Percentiles rank a stretch among this genome's conserved stretches.
phyloP scores from a whole-genome alignment of 1,284 basidiomycete species.

The Austroboletus novae-zelandiae region DNA sequence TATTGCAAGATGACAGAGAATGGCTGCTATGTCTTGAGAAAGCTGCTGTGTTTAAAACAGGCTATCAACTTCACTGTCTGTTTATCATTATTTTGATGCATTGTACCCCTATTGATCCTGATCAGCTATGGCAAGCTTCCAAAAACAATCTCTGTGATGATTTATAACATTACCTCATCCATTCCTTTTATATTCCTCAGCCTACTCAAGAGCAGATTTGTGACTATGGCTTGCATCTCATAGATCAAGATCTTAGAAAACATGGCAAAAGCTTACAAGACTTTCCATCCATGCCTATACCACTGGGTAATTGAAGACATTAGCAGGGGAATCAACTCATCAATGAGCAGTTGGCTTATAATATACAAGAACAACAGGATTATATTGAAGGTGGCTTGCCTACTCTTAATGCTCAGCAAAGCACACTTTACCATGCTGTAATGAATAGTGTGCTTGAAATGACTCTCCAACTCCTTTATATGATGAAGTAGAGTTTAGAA shows the following conservation, averaged over 20 bases:
- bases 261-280: conserved; percentile 22
- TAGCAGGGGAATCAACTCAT: conserved; percentile 35
- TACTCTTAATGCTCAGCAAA: conserved; percentile 12
- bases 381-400: conserved; percentile 8
- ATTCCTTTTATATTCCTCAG: conserved; percentile 8
- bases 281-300: conserved; percentile 34
- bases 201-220: conserved; percentile 32
- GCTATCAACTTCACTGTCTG: conserved; percentile 25
- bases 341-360: conserved; percentile 37
- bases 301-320: conserved; percentile 28
- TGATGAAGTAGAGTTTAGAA: too few relatives aligned
- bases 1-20: conserved; percentile 39
- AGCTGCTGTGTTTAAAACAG: conserved; percentile 31
- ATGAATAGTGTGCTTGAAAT: conserved; percentile 15
- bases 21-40: conserved; percentile 35
- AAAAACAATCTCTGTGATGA: conserved; percentile 33
- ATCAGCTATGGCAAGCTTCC: conserved; percentile 26
- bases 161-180: conserved; percentile 7
- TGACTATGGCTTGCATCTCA: conserved; percentile 40
- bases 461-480: too few relatives aligned
- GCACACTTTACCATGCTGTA: conserved; percentile 7
- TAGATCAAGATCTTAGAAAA: conserved; percentile 31
- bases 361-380: conserved; percentile 17
- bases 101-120: conserved; percentile 26
- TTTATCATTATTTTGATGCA: conserved; percentile 33